Conservation (phyloP, 2,329 filamentous ascomycete species). For the Ampelomyces quisqualis region DNA sequence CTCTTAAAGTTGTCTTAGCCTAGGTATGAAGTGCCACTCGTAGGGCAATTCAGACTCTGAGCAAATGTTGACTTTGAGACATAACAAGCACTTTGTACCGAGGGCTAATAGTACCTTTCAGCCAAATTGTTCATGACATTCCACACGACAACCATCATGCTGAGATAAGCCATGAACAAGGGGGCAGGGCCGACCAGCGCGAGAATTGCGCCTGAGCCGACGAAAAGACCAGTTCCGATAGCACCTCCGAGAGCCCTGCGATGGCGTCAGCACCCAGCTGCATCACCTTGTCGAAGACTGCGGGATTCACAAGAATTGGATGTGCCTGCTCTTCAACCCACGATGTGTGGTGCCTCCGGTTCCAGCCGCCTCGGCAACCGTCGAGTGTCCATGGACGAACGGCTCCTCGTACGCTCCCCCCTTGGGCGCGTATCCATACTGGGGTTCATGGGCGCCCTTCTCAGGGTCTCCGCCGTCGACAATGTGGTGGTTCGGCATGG, state of each 20-base stretch:
- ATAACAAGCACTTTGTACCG: too few species aligned
- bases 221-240: constrained; percentile 48
- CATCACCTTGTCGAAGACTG: background rate
- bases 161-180: constrained; percentile 42
- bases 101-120: too few species aligned
- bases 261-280: background rate
- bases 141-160: constrained; percentile 43
- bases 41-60: too few species aligned
- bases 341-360: constrained; percentile 38
- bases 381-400: constrained; percentile 29
- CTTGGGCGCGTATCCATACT: constrained; percentile 21
- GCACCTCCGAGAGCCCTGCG: constrained; percentile 61
- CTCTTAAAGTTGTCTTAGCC: too few species aligned
- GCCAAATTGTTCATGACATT: constrained; percentile 47
- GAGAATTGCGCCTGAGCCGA: constrained; percentile 40
- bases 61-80: too few species aligned
- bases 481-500: constrained; percentile 28
- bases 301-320: constrained; percentile 38
- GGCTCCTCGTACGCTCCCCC: constrained; percentile 23
- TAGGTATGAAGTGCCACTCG: too few species aligned
- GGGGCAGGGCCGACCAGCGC: constrained; percentile 37
- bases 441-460: constrained; percentile 23
- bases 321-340: constrained; percentile 42
- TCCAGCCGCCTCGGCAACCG: constrained; percentile 31
- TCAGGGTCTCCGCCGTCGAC: constrained; percentile 22